Conservation (phyloP, 1,139 yeast species). For the Candida sojae region DNA sequence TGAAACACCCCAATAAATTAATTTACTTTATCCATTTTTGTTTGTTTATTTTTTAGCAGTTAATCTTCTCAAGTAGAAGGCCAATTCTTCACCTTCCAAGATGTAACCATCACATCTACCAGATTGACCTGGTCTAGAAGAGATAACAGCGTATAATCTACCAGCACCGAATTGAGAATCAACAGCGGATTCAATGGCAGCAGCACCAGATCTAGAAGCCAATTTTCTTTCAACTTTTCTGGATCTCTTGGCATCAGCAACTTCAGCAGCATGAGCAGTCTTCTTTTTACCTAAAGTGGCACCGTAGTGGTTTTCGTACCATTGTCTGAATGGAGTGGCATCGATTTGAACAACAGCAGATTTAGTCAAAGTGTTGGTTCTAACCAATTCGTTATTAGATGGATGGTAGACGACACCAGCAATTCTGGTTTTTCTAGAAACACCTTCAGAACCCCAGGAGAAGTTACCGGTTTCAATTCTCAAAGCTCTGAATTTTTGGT, state of each 20-base stretch:
- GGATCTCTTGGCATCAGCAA: conserved; percentile 65
- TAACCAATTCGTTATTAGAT: conserved; percentile 98
- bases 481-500: conserved; percentile 99
- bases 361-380: conserved; percentile 99
- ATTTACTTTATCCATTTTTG: conserved; percentile 7
- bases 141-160: conserved; percentile 97
- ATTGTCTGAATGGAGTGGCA: conserved; percentile 99
- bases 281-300: conserved; percentile 85
- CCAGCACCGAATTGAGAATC: conserved; percentile 98
- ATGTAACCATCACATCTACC: conserved; percentile 99
- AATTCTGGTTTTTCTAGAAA: conserved; percentile 98
- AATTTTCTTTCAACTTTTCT: conserved; percentile 87
- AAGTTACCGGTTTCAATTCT: conserved; percentile 99
- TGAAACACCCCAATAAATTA: neutral
- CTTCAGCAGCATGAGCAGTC: conserved; percentile 36
- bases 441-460: conserved; percentile 99
- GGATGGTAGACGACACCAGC: conserved; percentile 98
- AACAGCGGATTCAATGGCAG: conserved; percentile 88
- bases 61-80: conserved; percentile 99
- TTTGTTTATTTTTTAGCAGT: conserved; percentile 91
- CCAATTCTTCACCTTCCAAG: conserved; percentile 99
- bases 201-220: conserved; percentile 83
- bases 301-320: conserved; percentile 99
- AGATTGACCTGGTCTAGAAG: conserved; percentile 99
- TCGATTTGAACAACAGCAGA: conserved; percentile 98